These are phyloP conservation scores for Arabidopsis thaliana DNA, from an alignment of 345 rosid species.

Conservation along the genomic window DNA sequence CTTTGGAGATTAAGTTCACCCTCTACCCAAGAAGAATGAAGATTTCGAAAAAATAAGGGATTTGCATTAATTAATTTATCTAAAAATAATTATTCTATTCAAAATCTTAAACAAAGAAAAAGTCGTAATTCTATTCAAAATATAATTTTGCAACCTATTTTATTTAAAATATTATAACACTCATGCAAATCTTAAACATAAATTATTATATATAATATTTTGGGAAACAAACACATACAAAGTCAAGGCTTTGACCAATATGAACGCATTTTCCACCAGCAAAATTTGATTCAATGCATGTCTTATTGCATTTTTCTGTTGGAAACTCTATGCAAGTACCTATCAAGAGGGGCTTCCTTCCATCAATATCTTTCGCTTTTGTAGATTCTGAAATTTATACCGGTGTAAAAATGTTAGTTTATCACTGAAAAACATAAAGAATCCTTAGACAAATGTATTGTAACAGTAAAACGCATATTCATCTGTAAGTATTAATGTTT, in stretches of 20 bases:
- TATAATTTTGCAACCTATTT: too few relatives aligned
- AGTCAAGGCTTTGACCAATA: background rate
- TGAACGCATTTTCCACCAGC: background rate
- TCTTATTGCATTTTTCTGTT: background rate
- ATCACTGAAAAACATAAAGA: background rate
- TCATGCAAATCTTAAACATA: background rate
- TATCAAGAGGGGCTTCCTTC: background rate
- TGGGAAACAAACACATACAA: slow-evolving; percentile 6
- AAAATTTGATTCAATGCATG: background rate
- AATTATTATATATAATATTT: background rate
- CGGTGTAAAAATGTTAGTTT: background rate
- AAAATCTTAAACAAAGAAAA: too few relatives aligned
- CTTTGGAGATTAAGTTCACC: too few relatives aligned
- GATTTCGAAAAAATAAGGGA: too few relatives aligned
- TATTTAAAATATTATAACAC: background rate
- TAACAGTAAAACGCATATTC: background rate
- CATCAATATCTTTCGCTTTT: background rate
- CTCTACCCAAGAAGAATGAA: too few relatives aligned
- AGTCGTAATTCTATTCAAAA: too few relatives aligned
- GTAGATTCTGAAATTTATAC: background rate
- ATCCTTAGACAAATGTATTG: background rate
- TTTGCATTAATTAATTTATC: background rate
- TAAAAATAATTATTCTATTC: too few relatives aligned
- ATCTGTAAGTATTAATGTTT: background rate
- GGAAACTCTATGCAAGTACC: background rate